Evolutionary conservation across 345 rosid species (phyloP).

Genomic region (Eucalyptus erythrocorys): DNA sequence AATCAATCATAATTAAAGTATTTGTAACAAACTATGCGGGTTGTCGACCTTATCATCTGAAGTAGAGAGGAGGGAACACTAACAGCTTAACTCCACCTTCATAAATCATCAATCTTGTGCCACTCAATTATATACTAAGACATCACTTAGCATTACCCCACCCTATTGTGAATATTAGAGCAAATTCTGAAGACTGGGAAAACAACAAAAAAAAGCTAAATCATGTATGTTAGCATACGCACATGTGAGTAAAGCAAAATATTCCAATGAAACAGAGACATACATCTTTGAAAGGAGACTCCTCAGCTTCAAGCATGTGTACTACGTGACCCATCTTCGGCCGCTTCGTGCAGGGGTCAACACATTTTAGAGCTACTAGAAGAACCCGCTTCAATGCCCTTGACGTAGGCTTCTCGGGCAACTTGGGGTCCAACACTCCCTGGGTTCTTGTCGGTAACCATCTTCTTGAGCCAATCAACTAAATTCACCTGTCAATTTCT

Average conservation of each 20-base stretch:
- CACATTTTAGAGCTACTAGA: slow-evolving; percentile 86
- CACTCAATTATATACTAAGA: neutral
- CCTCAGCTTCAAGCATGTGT: slow-evolving; percentile 94
- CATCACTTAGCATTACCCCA: neutral
- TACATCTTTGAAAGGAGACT: slow-evolving; percentile 58
- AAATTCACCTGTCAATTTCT: slow-evolving; percentile 50
- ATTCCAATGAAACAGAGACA: neutral
- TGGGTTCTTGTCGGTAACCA: slow-evolving; percentile 64
- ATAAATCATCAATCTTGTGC: neutral
- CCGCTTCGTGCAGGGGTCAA: slow-evolving; percentile 56
- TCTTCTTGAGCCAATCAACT: slow-evolving; percentile 86
- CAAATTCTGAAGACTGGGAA: neutral
- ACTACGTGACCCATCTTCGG: slow-evolving; percentile 64
- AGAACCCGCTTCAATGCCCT: slow-evolving; percentile 69
- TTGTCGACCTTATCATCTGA: neutral
- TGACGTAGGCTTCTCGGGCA: slow-evolving; percentile 61
- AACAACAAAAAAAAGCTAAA: neutral
- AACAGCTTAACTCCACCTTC: neutral
- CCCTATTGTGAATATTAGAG: neutral
- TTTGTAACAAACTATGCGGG: neutral
- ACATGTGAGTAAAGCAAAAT: neutral
- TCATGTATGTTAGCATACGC: neutral
- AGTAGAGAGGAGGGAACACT: neutral
- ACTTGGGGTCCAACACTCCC: slow-evolving; percentile 76
- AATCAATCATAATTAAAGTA: neutral